A percentile compares a stretch with the other conserved stretches of the same genome.
Evolutionary conservation across 2,329 filamentous ascomycete genomes (phyloP).

Genomic region (Podosphaera leucotricha): DNA sequence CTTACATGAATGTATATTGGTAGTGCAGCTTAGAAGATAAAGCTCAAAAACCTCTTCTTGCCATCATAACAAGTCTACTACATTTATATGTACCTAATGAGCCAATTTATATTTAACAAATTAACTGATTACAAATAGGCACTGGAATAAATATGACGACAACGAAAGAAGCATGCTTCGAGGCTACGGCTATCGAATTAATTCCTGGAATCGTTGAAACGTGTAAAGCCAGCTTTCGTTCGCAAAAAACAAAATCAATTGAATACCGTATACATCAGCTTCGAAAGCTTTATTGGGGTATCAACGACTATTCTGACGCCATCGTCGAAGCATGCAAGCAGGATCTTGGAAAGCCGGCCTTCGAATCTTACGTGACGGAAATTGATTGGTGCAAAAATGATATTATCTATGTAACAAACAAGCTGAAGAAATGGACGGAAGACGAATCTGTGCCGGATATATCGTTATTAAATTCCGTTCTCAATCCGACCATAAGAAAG

Average conservation of each 20-base stretch:
- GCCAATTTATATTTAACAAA: not conserved
- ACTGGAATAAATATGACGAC: not conserved
- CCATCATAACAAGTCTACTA: not conserved
- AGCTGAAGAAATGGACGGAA: conserved; percentile 59
- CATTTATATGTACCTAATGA: not conserved
- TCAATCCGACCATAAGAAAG: conserved; percentile 58
- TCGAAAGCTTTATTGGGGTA: conserved; percentile 81
- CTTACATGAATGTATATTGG: not conserved
- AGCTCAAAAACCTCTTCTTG: not conserved
- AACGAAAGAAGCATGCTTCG: conserved; percentile 19
- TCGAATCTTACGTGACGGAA: conserved; percentile 54
- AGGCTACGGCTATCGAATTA: conserved; percentile 38
- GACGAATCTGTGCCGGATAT: conserved; percentile 58
- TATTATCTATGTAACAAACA: conserved; percentile 52
- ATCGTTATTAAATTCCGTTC: conserved; percentile 37
- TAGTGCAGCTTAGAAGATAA: not conserved
- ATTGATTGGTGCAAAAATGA: conserved; percentile 60
- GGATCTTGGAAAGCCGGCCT: conserved; percentile 57
- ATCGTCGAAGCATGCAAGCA: conserved; percentile 51
- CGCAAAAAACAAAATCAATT: conserved; percentile 61
- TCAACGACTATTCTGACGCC: conserved; percentile 53
- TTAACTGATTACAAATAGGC: not conserved
- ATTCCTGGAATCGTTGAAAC: conserved; percentile 38
- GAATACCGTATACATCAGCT: conserved; percentile 69
- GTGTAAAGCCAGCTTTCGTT: conserved; percentile 45